phyloP scores from a whole-genome alignment of 2,329 filamentous ascomycete species.

The Cordyceps militaris region DNA sequence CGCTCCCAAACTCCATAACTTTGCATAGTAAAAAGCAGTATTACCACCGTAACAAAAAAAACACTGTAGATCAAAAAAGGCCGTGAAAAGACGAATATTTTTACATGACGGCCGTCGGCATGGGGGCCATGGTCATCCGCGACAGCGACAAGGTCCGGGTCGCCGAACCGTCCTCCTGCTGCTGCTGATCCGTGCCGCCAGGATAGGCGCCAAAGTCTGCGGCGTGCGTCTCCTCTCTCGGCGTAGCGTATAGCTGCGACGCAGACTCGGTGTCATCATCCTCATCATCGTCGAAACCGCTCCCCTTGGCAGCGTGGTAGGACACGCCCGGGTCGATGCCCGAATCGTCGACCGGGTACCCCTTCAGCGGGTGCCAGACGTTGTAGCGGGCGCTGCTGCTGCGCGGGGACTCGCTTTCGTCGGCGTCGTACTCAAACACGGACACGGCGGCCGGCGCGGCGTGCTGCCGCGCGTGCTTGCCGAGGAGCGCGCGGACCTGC shows the following conservation, averaged over 20 bases:
- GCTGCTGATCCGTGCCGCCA: constrained; percentile 32
- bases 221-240: constrained; percentile 38
- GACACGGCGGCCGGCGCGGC: constrained; percentile 22
- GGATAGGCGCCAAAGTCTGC: constrained; percentile 17
- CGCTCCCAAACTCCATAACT: not conserved
- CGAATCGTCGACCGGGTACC: constrained; percentile 1
- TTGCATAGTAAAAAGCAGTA: not conserved
- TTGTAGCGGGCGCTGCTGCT: constrained; percentile 9
- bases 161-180: constrained; percentile 34
- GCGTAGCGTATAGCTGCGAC: constrained; percentile 46
- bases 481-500: constrained; percentile 35
- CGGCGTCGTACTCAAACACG: constrained; percentile 37
- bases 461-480: not conserved
- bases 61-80: not conserved
- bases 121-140: constrained; percentile 44
- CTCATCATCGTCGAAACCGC: constrained; percentile 20
- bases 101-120: constrained; percentile 21
- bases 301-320: constrained; percentile 17
- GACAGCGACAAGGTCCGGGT: constrained; percentile 59
- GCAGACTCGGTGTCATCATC: constrained; percentile 35
- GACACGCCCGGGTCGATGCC: constrained; percentile 14
- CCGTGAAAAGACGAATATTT: not conserved
- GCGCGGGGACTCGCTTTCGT: constrained; percentile 16
- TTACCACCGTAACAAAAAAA: not conserved
- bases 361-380: not conserved